Base-by-base conservation (phyloP, 2,329 filamentous ascomycete genomes). In the Colletotrichum paranaense region DNA sequence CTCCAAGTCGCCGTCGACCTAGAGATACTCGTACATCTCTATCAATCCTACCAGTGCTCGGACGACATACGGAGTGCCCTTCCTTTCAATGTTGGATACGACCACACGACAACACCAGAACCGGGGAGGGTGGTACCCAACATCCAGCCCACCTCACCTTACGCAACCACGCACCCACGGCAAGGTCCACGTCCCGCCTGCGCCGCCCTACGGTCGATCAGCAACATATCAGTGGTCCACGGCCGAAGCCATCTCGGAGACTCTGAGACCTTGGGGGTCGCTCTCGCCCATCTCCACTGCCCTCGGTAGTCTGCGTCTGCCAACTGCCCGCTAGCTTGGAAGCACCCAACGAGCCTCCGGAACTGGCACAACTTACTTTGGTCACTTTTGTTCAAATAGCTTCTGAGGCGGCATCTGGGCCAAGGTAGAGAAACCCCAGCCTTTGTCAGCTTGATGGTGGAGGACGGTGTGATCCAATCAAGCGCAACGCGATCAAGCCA, bases 271-370 rank as follows among this genome's bases (percentile, higher is more conserved):
- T 11, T 8, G 16, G 22, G 14, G 19, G 19, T 22, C 42, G 42
- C 42, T 22, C 42, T 22, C 42, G 19, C 42, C 42, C 42, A 49
- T 19, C 19, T 49, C 42, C 42, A n/a, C 42, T 49, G 8, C 19
- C 42, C 42, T 0, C 4, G 11, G 32, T 49, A n/a, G 6, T 35
- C 46, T 22, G 16, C n/a, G n/a, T 62, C 22, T 60, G 26, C 11
- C 28, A 38, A 19, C 14, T 28, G 64, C 24, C 60, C 67, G 24
- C 32, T 16, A 22, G 38, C n/a, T 62, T 49, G 38, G 38, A 69
- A 57, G 60, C 62, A 60, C 60, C 67, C 53, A 53, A 69, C n/a
- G 28, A 53, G 35, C 57, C 16, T 66, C 28, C 66, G 67, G 53
- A 59, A 66, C 62, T 38, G 62, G 16, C 6, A 19, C 38, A 4